A percentile compares a stretch with the other conserved stretches of the same genome.
phyloP scores from a whole-genome alignment of 2,329 filamentous ascomycete species.

The Magnaporthiopsis rhizophila region DNA sequence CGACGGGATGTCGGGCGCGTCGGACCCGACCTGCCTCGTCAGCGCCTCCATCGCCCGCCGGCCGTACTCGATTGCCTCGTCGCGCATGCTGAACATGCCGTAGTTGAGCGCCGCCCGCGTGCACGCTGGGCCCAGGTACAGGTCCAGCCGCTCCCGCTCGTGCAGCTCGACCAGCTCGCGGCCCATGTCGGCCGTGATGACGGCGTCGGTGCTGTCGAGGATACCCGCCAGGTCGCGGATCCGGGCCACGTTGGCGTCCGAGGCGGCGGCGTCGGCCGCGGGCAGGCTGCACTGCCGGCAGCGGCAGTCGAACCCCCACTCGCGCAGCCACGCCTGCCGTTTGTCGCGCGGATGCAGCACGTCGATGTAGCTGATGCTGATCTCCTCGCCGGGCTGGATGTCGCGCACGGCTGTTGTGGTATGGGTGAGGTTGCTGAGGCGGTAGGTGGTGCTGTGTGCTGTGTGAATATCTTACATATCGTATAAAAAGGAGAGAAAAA shows the following conservation, averaged over 20 bases:
- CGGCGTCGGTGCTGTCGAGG: conserved; percentile 15
- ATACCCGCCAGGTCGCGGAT: conserved; percentile 21
- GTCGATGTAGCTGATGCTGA: conserved; percentile 29
- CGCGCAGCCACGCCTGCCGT: conserved; percentile 21
- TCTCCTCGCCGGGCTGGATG: conserved; percentile 27
- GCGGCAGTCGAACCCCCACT: conserved; percentile 28
- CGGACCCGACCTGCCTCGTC: conserved; percentile 23
- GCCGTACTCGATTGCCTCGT: conserved; percentile 23
- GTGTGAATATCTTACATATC: no score
- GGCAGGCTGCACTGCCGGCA: conserved; percentile 23
- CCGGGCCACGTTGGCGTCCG: conserved; percentile 23
- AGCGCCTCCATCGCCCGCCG: conserved; percentile 23
- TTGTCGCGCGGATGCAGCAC: conserved; percentile 17
- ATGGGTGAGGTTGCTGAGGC: conserved; percentile 26
- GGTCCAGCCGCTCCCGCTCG: conserved; percentile 23
- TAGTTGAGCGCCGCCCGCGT: conserved; percentile 30
- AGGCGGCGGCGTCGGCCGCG: conserved; percentile 15
- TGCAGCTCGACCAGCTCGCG: conserved; percentile 23
- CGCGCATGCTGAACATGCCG: conserved; percentile 26
- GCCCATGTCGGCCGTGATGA: conserved; percentile 21
- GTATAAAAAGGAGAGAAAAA: no score
- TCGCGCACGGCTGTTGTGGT: conserved; percentile 27
- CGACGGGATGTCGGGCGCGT: conserved; percentile 18
- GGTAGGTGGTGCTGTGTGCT: conserved; percentile 23
- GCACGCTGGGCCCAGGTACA: conserved; percentile 26